Conservation (phyloP, 495 filamentous ascomycete species). For the Hapsidospora chrysogenum region DNA sequence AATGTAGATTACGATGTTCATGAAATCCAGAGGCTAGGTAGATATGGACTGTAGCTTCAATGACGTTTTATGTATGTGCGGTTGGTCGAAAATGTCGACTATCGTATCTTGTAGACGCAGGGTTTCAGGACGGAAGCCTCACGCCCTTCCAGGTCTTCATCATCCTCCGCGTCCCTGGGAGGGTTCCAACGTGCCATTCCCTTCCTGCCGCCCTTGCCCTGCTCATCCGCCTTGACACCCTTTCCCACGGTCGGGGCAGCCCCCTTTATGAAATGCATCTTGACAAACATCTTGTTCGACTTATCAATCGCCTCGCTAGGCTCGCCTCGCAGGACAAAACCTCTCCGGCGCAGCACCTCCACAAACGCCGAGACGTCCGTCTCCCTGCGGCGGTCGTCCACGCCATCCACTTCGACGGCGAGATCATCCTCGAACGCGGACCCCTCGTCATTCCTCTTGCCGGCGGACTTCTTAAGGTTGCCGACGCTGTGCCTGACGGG, state of each 20-base stretch:
- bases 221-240: constrained; percentile 26
- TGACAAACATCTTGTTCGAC: constrained; percentile 95
- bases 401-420: constrained; percentile 34
- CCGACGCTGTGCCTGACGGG: constrained; percentile 49
- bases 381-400: constrained; percentile 35
- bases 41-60: neutral
- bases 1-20: neutral
- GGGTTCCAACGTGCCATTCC: constrained; percentile 13
- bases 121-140: constrained; percentile 74
- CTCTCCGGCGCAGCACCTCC: constrained; percentile 57
- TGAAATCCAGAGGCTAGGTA: neutral
- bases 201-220: constrained; percentile 42
- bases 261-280: constrained; percentile 81
- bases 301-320: constrained; percentile 47
- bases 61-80: no score
- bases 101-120: constrained; percentile 91
- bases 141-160: constrained; percentile 32
- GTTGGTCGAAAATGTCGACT: no score
- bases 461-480: constrained; percentile 23
- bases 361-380: constrained; percentile 84
- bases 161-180: constrained; percentile 23
- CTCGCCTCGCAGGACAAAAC: constrained; percentile 55
- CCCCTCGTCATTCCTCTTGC: constrained; percentile 19
- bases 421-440: constrained; percentile 25
- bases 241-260: constrained; percentile 54